A percentile compares a stretch with the other conserved stretches of the same genome.
Conservation (phyloP, 2,329 filamentous ascomycete genomes). For the Herpotrichia juniperi region DNA sequence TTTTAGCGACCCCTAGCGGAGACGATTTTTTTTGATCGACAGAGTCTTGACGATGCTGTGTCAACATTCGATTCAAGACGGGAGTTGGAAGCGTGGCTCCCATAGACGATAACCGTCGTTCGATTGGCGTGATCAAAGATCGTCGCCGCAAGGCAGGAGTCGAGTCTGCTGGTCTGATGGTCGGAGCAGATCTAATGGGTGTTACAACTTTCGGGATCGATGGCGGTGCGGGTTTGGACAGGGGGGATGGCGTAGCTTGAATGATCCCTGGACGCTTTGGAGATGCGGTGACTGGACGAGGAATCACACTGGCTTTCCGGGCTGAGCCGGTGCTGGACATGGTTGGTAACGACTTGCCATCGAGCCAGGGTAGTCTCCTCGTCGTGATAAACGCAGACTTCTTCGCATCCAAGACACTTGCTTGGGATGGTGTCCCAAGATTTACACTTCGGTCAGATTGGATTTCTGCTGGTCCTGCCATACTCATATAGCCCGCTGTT, state of each 20-base stretch:
- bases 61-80: constrained; percentile 19
- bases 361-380: constrained; percentile 37
- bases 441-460: not conserved
- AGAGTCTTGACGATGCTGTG: constrained; percentile 15
- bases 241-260: constrained; percentile 7
- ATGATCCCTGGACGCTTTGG: not conserved
- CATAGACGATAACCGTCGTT: constrained; percentile 10
- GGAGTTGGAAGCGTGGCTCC: constrained; percentile 16
- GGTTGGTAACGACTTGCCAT: constrained; percentile 22
- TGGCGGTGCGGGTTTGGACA: constrained; percentile 3
- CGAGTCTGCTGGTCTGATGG: constrained; percentile 6
- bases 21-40: constrained; percentile 8
- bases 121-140: constrained; percentile 8
- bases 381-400: constrained; percentile 19
- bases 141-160: constrained; percentile 5
- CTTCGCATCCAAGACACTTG: constrained; percentile 1
- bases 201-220: constrained; percentile 1
- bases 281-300: not conserved
- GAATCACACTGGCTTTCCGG: not conserved
- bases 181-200: constrained; percentile 3
- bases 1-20: constrained; percentile 3
- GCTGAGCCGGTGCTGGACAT: not conserved
- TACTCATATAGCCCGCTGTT: not conserved
- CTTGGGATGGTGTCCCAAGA: not conserved
- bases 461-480: not conserved